Evolutionary conservation across 495 filamentous ascomycete species (phyloP).

Genomic region (Chaetomium fimeti): DNA sequence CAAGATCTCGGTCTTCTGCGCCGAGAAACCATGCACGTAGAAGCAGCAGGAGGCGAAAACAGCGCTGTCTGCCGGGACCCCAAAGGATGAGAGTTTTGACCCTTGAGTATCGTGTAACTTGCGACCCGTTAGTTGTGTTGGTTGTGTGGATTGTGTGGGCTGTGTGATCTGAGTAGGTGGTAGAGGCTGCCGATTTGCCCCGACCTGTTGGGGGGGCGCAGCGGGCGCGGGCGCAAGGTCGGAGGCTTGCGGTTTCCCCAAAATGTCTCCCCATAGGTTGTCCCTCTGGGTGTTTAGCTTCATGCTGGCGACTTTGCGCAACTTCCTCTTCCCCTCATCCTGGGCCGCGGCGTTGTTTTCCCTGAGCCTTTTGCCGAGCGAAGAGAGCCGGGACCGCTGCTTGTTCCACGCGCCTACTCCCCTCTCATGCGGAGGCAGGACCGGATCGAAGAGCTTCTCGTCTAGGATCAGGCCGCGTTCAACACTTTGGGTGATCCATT

Average conservation of each 20-base stretch:
- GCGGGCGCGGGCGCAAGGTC: conserved; percentile 22
- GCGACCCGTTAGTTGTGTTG: conserved; percentile 5
- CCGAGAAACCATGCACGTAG: conserved; percentile 62
- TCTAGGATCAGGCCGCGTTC: conserved; percentile 92
- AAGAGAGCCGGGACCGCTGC: conserved; percentile 40
- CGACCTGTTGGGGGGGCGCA: not conserved
- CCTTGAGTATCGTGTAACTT: conserved; percentile 30
- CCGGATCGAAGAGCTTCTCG: conserved; percentile 76
- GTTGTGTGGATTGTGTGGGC: conserved; percentile 17
- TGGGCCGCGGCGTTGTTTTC: conserved; percentile 30
- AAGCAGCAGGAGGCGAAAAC: conserved; percentile 60
- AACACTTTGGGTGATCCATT: conserved; percentile 84
- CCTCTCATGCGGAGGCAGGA: conserved; percentile 62
- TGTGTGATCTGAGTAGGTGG: conserved; percentile 14
- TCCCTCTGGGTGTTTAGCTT: conserved; percentile 76
- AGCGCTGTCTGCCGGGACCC: conserved; percentile 26
- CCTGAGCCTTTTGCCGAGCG: conserved; percentile 41
- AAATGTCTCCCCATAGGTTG: conserved; percentile 84
- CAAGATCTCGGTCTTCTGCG: conserved; percentile 45
- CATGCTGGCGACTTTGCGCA: conserved; percentile 76
- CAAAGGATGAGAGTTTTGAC: conserved; percentile 35
- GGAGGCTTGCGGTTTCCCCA: conserved; percentile 42
- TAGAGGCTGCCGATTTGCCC: conserved; percentile 18
- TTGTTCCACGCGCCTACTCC: conserved; percentile 79
- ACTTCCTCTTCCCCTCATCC: conserved; percentile 60